phyloP scores from a whole-genome alignment of 2,329 filamentous ascomycete species.

The Colletotrichum sp. region DNA sequence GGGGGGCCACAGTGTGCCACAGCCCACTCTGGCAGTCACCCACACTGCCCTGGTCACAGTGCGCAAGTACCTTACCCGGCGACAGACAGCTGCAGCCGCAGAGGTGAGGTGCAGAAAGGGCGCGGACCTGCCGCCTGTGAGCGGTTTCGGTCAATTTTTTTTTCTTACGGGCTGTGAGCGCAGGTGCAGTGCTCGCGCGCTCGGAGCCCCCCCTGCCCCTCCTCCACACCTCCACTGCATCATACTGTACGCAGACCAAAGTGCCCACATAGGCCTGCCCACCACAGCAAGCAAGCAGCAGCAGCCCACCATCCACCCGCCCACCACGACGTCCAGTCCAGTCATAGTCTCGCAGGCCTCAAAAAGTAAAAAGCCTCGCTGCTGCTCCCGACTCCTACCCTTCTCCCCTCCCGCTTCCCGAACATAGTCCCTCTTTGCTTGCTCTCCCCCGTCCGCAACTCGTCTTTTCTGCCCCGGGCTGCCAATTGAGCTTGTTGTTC shows the following conservation, averaged over 20 bases:
- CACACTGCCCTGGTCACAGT: not conserved
- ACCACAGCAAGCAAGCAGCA: not conserved
- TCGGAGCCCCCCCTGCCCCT: conserved; percentile 20
- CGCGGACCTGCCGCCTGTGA: not conserved
- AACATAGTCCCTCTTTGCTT: not conserved
- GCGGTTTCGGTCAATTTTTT: conserved; percentile 9
- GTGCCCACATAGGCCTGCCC: conserved; percentile 1
- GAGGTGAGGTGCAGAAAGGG: not conserved
- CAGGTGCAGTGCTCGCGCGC: not conserved
- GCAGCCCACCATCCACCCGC: not conserved
- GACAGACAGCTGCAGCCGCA: not conserved
- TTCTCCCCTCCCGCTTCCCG: not conserved
- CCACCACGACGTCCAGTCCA: not conserved
- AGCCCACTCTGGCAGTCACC: not conserved
- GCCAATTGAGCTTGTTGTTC: conserved; percentile 9
- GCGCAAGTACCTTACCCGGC: not conserved
- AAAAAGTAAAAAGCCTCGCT: conserved; percentile 23
- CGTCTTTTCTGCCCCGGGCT: not conserved
- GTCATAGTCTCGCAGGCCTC: conserved; percentile 19
- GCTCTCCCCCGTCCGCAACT: not conserved
- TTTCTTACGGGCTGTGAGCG: not conserved
- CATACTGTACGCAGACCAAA: conserved; percentile 1
- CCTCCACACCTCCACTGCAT: conserved; percentile 25
- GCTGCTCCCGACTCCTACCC: not conserved
- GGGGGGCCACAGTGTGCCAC: not conserved